These are phyloP conservation scores for Globisporangium nagaii DNA, from an alignment of 352 stramenopile genomes.

Conservation along the genomic window DNA sequence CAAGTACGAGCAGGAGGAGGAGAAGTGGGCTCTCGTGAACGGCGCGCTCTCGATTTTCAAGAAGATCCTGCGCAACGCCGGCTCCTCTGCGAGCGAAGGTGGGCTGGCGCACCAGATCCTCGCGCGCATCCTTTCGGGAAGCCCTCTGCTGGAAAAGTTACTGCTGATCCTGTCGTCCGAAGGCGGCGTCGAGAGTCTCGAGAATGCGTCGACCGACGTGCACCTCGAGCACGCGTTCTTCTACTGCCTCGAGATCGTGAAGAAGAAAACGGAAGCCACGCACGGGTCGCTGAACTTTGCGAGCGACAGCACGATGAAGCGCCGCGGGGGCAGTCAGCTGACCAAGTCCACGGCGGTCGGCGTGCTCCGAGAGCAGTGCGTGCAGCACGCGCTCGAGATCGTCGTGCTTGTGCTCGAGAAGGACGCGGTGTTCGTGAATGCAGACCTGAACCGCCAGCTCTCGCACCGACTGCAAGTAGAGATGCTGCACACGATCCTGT, in stretches of 20 bases:
- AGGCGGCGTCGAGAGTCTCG: slow-evolving; percentile 65
- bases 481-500: slow-evolving; percentile 72
- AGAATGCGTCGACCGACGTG: slow-evolving; percentile 64
- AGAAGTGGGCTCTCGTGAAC: slow-evolving; percentile 80
- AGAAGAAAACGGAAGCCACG: slow-evolving; percentile 62
- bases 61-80: slow-evolving; percentile 55
- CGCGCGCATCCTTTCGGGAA: slow-evolving; percentile 62
- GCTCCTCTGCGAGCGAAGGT: slow-evolving; percentile 36
- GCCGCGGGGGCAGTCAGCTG: slow-evolving; percentile 35
- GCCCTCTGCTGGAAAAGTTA: slow-evolving; percentile 60
- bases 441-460: slow-evolving; percentile 44
- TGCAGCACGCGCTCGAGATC: slow-evolving; percentile 75
- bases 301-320: slow-evolving; percentile 37
- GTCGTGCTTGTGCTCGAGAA: slow-evolving; percentile 68
- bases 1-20: slow-evolving; percentile 78
- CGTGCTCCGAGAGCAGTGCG: slow-evolving; percentile 54
- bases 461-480: slow-evolving; percentile 66
- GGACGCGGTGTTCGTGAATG: slow-evolving; percentile 63
- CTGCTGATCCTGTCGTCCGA: slow-evolving; percentile 64
- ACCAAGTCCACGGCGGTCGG: slow-evolving; percentile 46
- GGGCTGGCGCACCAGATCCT: slow-evolving; percentile 66
- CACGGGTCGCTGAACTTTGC: slow-evolving; percentile 68
- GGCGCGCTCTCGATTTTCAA: slow-evolving; percentile 71
- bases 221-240: slow-evolving; percentile 79
- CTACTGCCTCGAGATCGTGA: slow-evolving; percentile 76